These are phyloP conservation scores for Macrocybe gigantea DNA, from an alignment of 768 basidiomycete genomes.

Conservation along the genomic window DNA sequence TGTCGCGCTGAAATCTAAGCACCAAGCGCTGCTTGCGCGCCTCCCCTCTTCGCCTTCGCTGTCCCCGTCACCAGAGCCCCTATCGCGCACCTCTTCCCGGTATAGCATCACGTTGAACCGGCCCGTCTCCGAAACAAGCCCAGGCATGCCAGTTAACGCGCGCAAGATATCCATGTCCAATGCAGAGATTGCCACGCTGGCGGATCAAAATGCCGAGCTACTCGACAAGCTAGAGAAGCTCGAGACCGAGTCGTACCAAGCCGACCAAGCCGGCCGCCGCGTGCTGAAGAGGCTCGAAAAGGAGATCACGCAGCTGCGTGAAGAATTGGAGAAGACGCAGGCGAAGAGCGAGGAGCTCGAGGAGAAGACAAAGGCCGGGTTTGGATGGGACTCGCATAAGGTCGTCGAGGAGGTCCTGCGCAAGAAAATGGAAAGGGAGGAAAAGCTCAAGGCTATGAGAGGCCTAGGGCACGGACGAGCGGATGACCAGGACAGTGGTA, in stretches of 20 bases:
- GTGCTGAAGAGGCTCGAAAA: conserved; percentile 70
- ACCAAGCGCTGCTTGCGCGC: conserved; percentile 64
- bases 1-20: conserved; percentile 60
- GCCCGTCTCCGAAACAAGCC: conserved; percentile 13
- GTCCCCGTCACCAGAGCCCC: conserved; percentile 29
- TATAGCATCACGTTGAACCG: conserved; percentile 21
- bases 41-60: conserved; percentile 45
- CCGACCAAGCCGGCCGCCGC: conserved; percentile 63
- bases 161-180: conserved; percentile 61
- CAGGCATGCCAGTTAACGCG: conserved; percentile 11
- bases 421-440: conserved; percentile 46
- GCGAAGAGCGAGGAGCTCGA: conserved; percentile 67
- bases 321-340: conserved; percentile 75
- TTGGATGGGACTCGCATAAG: conserved; percentile 34
- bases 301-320: conserved; percentile 69
- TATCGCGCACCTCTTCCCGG: conserved; percentile 18
- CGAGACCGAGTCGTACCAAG: conserved; percentile 59
- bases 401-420: conserved; percentile 36
- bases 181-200: conserved; percentile 61
- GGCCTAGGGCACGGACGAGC: conserved; percentile 24
- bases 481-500: conserved; percentile 20
- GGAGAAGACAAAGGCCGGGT: conserved; percentile 47
- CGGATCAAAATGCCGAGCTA: conserved; percentile 83
- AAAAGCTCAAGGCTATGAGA: conserved; percentile 48
- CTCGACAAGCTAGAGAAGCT: conserved; percentile 69